A percentile compares a stretch with the other conserved stretches of the same genome.
phyloP scores from a whole-genome alignment of 2,329 filamentous ascomycete genomes.

The Gyromitra esculenta region DNA sequence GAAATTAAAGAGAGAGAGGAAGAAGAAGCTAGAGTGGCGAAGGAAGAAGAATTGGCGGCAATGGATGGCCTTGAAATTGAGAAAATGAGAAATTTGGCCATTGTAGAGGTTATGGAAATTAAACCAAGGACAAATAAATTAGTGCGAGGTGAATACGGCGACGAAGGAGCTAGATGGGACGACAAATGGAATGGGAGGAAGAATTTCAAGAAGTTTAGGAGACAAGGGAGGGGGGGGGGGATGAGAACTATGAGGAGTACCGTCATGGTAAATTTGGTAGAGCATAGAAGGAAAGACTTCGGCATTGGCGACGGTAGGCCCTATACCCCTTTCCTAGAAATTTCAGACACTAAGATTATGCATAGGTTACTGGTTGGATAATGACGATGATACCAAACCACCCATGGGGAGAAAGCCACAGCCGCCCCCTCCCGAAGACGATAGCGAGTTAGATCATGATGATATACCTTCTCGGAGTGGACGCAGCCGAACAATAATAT shows the following conservation, averaged over 20 bases:
- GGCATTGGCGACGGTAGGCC: constrained; percentile 66
- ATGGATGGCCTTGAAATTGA: constrained; percentile 76
- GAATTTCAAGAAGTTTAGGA: constrained; percentile 91
- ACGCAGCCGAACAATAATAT: constrained; percentile 9
- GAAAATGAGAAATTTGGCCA: constrained; percentile 76
- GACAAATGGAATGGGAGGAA: constrained; percentile 90
- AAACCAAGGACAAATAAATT: constrained; percentile 60
- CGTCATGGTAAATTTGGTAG: constrained; percentile 72
- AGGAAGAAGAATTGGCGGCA: constrained; percentile 64
- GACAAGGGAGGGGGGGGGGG: constrained; percentile 64
- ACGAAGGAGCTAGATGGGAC: constrained; percentile 76
- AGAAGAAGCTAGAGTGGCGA: constrained; percentile 60
- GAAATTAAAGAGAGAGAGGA: constrained; percentile 63
- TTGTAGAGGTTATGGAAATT: constrained; percentile 80
- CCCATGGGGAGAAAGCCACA: constrained; percentile 21
- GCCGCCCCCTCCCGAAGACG: constrained; percentile 13
- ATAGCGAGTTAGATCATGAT: constrained; percentile 19
- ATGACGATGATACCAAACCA: constrained; percentile 27
- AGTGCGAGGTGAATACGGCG: constrained; percentile 59
- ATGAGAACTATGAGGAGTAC: constrained; percentile 63
- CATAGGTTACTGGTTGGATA: constrained; percentile 49
- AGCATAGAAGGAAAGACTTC: constrained; percentile 68
- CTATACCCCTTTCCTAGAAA: constrained; percentile 22
- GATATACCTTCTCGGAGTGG: constrained; percentile 20
- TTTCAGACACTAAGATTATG: constrained; percentile 22